Conservation (phyloP, 257 asterid genomes). For the Solanum chaucha region DNA sequence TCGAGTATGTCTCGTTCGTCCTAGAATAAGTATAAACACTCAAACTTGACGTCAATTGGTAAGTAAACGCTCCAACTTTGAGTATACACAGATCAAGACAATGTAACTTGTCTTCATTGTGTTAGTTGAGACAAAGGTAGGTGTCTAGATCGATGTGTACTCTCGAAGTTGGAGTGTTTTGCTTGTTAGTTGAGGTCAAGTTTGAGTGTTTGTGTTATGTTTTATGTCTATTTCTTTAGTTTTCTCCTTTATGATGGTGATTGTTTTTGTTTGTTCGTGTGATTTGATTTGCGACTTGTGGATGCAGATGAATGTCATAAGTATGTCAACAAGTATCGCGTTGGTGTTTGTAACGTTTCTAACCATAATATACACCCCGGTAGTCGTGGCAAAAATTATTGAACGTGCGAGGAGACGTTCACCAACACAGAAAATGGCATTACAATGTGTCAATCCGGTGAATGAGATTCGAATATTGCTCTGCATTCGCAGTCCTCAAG, state of each 20-base stretch:
- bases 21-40: not conserved
- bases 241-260: not conserved
- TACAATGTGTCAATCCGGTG: conserved; percentile 56
- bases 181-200: not conserved
- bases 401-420: conserved; percentile 71
- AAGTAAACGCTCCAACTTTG: not conserved
- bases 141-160: not conserved
- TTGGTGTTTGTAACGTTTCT: conserved; percentile 51
- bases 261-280: not conserved
- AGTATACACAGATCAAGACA: not conserved
- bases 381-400: conserved; percentile 57
- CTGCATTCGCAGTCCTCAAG: conserved; percentile 51
- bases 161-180: not conserved
- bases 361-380: conserved; percentile 58
- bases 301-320: conserved; percentile 51
- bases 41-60: not conserved
- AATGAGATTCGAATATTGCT: conserved; percentile 54
- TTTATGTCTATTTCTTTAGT: not conserved
- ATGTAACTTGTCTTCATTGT: not conserved
- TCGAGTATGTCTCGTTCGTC: conserved; percentile 21
- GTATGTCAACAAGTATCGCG: conserved; percentile 42
- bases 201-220: not conserved
- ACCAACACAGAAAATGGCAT: conserved; percentile 77
- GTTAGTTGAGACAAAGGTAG: not conserved
- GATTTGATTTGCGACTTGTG: not conserved